Evolutionary conservation across 768 basidiomycete species (phyloP), one percentile per base, ranked within the genome.

Genomic region (Phaeotremella skinneri): DNA sequence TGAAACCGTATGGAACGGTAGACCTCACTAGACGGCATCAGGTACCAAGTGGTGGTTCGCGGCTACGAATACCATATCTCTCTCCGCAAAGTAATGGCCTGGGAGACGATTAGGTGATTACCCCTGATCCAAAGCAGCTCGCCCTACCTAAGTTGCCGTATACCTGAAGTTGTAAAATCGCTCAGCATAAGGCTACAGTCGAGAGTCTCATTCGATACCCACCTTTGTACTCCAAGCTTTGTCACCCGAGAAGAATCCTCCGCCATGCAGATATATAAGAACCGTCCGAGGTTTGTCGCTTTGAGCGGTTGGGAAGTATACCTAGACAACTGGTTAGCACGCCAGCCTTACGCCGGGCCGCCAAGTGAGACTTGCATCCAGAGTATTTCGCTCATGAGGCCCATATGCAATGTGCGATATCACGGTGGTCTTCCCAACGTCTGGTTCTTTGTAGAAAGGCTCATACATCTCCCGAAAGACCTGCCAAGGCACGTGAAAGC

Each of bases 21-120:
- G 9, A 39, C 9, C 37, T 39, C n/a, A 39, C 37, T 39, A 39
- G 37, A 39, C 37, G 37, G 37, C 37, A 39, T 39, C 37, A 39
- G 37, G 37, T 9, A 39, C 37, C 37, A 39, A n/a, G n/a, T 39
- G 37, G n/a, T 39, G 37, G 37, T 39, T 39, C 11, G 37, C 37
- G 9, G 37, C 37, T 39, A 39, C 37, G 37, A 39, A 39, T 39
- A 39, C n/a, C 11, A 39, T 39, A 39, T 39, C 37, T n/a, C n/a
- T 39, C 37, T 39, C 37, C n/a, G 37, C 37, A n/a, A 39, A 39
- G n/a, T 39, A 39, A 39, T 39, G 37, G n/a, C 37, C n/a, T n/a
- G n/a, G n/a, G n/a, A n/a, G n/a, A n/a, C n/a, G n/a, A n/a, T n/a
- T n/a, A n/a, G n/a, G n/a, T n/a, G n/a, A n/a, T n/a, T n/a, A n/a